phyloP scores from a whole-genome alignment of 1,284 basidiomycete species.

The Apiotrichum veenhuisii region DNA sequence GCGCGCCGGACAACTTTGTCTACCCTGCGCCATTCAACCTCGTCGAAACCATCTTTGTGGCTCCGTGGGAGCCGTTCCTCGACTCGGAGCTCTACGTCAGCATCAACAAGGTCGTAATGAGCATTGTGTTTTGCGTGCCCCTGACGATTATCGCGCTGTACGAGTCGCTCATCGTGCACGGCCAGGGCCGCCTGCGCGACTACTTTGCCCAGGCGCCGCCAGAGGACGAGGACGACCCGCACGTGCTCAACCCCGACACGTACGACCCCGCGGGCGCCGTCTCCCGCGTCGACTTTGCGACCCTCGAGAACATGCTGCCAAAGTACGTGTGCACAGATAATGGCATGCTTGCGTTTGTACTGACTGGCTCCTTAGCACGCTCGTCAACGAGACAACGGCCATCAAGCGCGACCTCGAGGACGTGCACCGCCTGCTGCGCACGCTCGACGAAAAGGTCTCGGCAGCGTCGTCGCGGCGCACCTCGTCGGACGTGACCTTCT shows the following conservation, averaged over 20 bases:
- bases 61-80: conserved; percentile 15
- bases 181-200: conserved; percentile 58
- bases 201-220: conserved; percentile 61
- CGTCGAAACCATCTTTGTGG: conserved; percentile 57
- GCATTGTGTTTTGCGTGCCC: conserved; percentile 71
- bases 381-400: conserved; percentile 61
- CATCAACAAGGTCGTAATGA: conserved; percentile 76
- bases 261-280: conserved; percentile 56
- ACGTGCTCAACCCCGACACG: conserved; percentile 53
- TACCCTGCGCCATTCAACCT: conserved; percentile 59
- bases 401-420: conserved; percentile 57
- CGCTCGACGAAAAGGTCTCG: not conserved
- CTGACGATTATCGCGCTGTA: conserved; percentile 68
- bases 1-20: conserved; percentile 55
- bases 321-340: conserved; percentile 52
- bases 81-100: conserved; percentile 36
- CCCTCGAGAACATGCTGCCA: conserved; percentile 57
- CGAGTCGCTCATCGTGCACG: conserved; percentile 58
- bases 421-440: conserved; percentile 53
- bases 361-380: conserved; percentile 27
- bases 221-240: conserved; percentile 56
- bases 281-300: conserved; percentile 67
- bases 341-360: not conserved
- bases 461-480: too few relatives aligned
- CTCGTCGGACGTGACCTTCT: too few relatives aligned